phyloP scores from a whole-genome alignment of 345 rosid genomes.

The Lepidium aucheri region DNA sequence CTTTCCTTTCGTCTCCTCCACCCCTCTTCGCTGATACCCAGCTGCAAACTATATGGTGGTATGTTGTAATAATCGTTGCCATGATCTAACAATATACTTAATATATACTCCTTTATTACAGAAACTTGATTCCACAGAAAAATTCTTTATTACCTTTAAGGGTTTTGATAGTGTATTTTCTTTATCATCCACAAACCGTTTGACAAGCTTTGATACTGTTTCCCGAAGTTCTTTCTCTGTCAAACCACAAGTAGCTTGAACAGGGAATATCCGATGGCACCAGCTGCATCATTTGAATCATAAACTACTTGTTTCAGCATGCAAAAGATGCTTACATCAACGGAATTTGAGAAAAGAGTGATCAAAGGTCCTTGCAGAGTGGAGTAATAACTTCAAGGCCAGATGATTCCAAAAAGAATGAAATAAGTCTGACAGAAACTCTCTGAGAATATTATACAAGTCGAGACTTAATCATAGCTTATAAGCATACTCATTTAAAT shows the following conservation, averaged over 20 bases:
- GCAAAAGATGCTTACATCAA: neutral
- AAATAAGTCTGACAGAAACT: neutral
- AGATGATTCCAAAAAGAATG: neutral
- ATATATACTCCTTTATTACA: neutral
- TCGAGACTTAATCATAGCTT: neutral
- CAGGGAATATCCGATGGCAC: conserved; percentile 92
- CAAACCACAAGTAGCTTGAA: conserved; percentile 80
- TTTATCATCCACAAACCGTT: conserved; percentile 46
- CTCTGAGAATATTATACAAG: neutral
- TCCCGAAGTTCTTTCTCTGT: conserved; percentile 61
- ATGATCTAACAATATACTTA: neutral
- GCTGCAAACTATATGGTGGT: conserved; percentile 63
- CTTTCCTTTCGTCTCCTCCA: conserved; percentile 49
- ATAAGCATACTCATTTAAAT: neutral
- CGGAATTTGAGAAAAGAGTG: neutral
- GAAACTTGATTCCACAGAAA: neutral
- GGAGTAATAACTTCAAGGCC: neutral
- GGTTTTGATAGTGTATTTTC: conserved; percentile 37
- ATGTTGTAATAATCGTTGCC: neutral
- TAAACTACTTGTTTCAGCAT: neutral
- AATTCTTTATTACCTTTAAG: conserved; percentile 44
- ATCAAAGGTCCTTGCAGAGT: neutral
- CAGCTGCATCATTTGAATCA: conserved; percentile 48
- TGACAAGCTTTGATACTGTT: conserved; percentile 70
- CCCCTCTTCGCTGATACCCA: conserved; percentile 82